These are phyloP conservation scores for Phyllosticta paracitricarpa DNA, from an alignment of 2,329 filamentous ascomycete genomes.

Conservation along the genomic window DNA sequence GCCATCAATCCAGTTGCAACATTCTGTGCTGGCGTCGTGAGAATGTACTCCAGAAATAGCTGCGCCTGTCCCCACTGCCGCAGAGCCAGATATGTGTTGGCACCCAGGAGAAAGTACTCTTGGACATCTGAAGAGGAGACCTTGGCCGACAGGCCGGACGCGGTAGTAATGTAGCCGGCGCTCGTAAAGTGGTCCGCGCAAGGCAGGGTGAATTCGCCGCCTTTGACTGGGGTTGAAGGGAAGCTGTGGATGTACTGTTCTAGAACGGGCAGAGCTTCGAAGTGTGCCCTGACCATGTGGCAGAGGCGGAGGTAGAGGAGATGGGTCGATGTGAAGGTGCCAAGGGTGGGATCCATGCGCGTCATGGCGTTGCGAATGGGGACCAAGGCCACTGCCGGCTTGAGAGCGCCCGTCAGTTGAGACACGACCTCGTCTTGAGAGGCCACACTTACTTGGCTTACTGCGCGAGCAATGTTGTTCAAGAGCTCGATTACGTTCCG, in stretches of 20 bases:
- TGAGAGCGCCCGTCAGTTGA: conserved; percentile 10
- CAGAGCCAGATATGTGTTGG: conserved; percentile 37
- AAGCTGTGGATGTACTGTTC: conserved; percentile 58
- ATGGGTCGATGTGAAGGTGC: conserved; percentile 57
- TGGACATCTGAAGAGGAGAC: conserved; percentile 46
- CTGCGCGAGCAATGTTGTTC: conserved; percentile 23
- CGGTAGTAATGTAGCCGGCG: conserved; percentile 49
- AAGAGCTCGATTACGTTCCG: conserved; percentile 33
- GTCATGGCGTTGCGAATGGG: conserved; percentile 46
- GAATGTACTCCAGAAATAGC: conserved; percentile 37
- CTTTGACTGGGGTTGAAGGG: conserved; percentile 33
- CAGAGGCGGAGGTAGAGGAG: conserved; percentile 49
- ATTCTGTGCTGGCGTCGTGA: conserved; percentile 57
- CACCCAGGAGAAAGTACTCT: conserved; percentile 42
- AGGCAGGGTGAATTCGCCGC: conserved; percentile 27
- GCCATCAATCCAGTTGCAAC: conserved; percentile 68
- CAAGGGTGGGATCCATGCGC: conserved; percentile 55
- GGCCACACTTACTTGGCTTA: conserved; percentile 21
- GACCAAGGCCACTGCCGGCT: conserved; percentile 28
- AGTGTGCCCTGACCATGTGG: conserved; percentile 42
- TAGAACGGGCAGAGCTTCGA: conserved; percentile 50
- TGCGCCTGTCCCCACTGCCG: conserved; percentile 34
- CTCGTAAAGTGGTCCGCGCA: conserved; percentile 34
- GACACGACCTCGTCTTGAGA: neutral
- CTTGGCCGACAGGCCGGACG: conserved; percentile 47